Percentiles rank a stretch among this genome's conserved stretches.
Evolutionary conservation across 2,329 filamentous ascomycete species (phyloP).

Genomic region (Exophiala viscosa): DNA sequence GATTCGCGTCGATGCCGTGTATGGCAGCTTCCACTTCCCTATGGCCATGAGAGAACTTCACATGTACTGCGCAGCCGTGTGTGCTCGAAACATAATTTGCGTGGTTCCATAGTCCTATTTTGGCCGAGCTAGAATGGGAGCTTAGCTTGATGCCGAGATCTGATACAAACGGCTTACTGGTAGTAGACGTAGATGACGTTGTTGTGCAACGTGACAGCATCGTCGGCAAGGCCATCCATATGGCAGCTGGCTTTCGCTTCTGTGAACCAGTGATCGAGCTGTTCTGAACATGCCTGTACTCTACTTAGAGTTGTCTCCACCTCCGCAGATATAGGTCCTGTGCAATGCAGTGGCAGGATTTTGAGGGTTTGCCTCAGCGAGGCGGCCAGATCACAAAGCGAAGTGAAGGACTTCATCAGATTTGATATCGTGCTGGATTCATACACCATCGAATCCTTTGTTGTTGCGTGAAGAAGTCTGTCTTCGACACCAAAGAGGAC

Average conservation of each 20-base stretch:
- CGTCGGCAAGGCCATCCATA: background rate
- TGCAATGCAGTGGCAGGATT: background rate
- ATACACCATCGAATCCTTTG: too few relatives aligned
- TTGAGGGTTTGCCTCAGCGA: background rate
- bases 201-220: background rate
- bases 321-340: background rate
- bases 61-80: too few relatives aligned
- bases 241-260: background rate
- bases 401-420: background rate
- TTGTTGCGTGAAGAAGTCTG: background rate
- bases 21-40: too few relatives aligned
- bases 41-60: too few relatives aligned
- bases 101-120: too few relatives aligned
- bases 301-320: background rate
- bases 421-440: too few relatives aligned
- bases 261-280: background rate
- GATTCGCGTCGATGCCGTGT: too few relatives aligned
- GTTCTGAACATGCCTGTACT: background rate
- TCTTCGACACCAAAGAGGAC: background rate
- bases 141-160: too few relatives aligned
- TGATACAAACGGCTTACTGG: too few relatives aligned
- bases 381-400: background rate
- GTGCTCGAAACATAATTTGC: too few relatives aligned
- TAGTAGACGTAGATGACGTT: conserved; percentile 10
- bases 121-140: too few relatives aligned